These are phyloP conservation scores for Basidioascus undulatus DNA, from an alignment of 768 basidiomycete genomes.

Conservation along the genomic window DNA sequence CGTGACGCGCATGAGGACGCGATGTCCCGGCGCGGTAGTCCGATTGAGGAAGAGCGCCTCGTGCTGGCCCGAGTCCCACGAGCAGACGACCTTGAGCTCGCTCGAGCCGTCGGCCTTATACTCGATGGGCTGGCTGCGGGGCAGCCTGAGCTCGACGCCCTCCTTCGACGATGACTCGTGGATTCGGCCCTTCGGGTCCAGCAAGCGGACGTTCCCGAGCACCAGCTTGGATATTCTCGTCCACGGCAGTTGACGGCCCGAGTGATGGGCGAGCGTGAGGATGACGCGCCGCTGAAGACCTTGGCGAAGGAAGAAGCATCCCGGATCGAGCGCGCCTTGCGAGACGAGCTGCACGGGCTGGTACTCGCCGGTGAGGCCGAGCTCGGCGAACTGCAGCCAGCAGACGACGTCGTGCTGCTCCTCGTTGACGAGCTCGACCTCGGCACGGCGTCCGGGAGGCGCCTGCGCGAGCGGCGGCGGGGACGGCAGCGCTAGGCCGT, in stretches of 20 bases:
- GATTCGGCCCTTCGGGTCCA: constrained; percentile 58
- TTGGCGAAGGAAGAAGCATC: constrained; percentile 71
- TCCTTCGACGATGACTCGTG: constrained; percentile 53
- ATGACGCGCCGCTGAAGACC: constrained; percentile 68
- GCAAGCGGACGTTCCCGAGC: constrained; percentile 57
- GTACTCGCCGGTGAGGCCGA: constrained; percentile 64
- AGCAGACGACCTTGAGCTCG: constrained; percentile 35
- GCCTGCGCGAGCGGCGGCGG: not conserved
- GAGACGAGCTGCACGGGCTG: constrained; percentile 59
- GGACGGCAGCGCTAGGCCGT: not conserved
- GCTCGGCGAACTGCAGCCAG: constrained; percentile 63
- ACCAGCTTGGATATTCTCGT: constrained; percentile 46
- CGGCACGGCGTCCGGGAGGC: constrained; percentile 37
- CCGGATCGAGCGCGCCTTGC: constrained; percentile 48
- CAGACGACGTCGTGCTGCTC: constrained; percentile 79
- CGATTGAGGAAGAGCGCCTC: constrained; percentile 65
- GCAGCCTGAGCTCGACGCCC: constrained; percentile 45
- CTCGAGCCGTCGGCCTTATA: constrained; percentile 71
- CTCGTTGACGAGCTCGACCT: constrained; percentile 69
- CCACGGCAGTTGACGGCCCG: constrained; percentile 78
- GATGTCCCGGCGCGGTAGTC: constrained; percentile 51
- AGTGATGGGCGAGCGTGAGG: constrained; percentile 57
- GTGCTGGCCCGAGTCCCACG: constrained; percentile 88
- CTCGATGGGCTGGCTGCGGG: constrained; percentile 38
- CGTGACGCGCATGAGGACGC: constrained; percentile 49